phyloP scores from a whole-genome alignment of 2,329 filamentous ascomycete genomes.

The Monosporascus sp. region DNA sequence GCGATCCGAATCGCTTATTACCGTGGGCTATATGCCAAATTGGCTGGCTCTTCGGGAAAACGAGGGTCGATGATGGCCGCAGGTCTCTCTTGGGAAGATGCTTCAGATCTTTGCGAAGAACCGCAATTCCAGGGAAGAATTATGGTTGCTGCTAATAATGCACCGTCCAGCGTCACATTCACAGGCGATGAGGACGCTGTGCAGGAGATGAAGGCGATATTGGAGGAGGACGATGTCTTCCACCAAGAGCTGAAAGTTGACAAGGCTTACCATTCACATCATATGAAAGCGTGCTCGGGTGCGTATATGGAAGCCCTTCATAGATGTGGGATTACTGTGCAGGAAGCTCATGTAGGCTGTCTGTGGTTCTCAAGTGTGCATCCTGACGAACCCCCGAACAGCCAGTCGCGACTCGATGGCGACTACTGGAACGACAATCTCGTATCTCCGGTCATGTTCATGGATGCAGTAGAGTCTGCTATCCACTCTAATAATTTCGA shows the following conservation, averaged over 20 bases:
- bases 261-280: slow-evolving; percentile 29
- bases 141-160: slow-evolving; percentile 26
- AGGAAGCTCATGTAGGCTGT: too few relatives aligned
- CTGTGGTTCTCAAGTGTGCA: too few relatives aligned
- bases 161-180: slow-evolving; percentile 26
- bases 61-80: slow-evolving; percentile 43
- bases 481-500: too few relatives aligned
- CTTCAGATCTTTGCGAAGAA: slow-evolving; percentile 12
- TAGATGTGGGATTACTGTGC: too few relatives aligned
- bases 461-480: too few relatives aligned
- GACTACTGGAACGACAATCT: too few relatives aligned
- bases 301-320: too few relatives aligned
- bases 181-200: too few relatives aligned
- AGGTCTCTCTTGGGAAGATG: slow-evolving; percentile 29
- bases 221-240: slow-evolving; percentile 14
- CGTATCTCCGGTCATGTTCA: too few relatives aligned
- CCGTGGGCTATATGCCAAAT: slow-evolving; percentile 29
- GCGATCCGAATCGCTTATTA: slow-evolving; percentile 39
- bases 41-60: slow-evolving; percentile 1
- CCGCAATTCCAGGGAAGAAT: slow-evolving; percentile 17
- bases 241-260: slow-evolving; percentile 26
- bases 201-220: not conserved
- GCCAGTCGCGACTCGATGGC: too few relatives aligned
- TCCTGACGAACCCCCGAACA: too few relatives aligned
- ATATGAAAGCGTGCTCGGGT: too few relatives aligned